phyloP scores from a whole-genome alignment of 768 basidiomycete species.

The Lactarius evosmus region DNA sequence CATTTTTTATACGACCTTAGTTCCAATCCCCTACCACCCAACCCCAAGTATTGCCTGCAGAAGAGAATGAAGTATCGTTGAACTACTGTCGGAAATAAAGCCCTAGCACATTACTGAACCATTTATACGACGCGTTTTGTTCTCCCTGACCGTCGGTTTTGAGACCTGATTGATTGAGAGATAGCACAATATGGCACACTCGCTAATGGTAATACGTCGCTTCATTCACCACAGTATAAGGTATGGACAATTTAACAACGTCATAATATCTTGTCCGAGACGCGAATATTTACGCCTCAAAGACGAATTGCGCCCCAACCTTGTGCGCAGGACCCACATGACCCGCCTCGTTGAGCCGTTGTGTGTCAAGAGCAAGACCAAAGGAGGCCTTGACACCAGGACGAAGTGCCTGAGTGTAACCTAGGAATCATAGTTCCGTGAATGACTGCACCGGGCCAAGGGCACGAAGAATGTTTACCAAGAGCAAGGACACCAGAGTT shows the following conservation, averaged over 20 bases:
- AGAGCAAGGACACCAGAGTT: slow-evolving; percentile 88
- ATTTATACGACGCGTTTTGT: slow-evolving; percentile 14
- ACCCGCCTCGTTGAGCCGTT: slow-evolving; percentile 75
- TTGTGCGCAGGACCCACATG: slow-evolving; percentile 71
- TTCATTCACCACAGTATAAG: slow-evolving; percentile 20
- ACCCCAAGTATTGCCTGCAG: slow-evolving; percentile 20
- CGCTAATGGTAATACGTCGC: slow-evolving; percentile 1
- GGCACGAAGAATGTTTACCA: slow-evolving; percentile 42
- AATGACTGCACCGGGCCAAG: slow-evolving; percentile 15
- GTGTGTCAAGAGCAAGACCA: slow-evolving; percentile 93
- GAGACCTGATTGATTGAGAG: background rate
- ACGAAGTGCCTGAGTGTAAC: slow-evolving; percentile 90
- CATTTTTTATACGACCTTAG: background rate
- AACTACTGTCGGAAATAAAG: slow-evolving; percentile 29
- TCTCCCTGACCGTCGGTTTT: background rate
- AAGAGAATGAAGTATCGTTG: slow-evolving; percentile 31
- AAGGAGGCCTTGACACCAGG: slow-evolving; percentile 91
- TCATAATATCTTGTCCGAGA: slow-evolving; percentile 11
- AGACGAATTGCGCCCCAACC: slow-evolving; percentile 32
- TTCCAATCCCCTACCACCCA: background rate
- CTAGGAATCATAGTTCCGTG: slow-evolving; percentile 36
- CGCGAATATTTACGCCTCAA: slow-evolving; percentile 25
- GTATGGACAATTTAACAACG: slow-evolving; percentile 19
- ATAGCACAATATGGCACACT: background rate
- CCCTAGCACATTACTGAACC: slow-evolving; percentile 15